A percentile compares a stretch with the other conserved stretches of the same genome.
Evolutionary conservation across 2,329 filamentous ascomycete species (phyloP).

Genomic region (Ceratocystis papillata): DNA sequence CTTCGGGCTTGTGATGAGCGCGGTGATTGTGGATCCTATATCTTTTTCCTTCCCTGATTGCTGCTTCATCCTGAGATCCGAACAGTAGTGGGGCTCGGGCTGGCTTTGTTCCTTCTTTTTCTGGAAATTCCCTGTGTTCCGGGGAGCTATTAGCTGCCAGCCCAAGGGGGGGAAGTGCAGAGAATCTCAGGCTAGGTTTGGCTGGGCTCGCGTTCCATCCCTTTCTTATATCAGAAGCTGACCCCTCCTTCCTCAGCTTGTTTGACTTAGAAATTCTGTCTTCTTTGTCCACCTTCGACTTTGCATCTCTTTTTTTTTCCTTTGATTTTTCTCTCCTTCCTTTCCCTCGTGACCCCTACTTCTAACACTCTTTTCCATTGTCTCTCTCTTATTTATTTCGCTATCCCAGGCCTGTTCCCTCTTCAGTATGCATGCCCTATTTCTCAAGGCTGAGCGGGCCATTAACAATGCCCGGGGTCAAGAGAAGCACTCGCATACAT

Average conservation of each 20-base stretch:
- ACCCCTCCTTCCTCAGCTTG: conserved; percentile 2
- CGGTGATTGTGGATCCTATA: neutral
- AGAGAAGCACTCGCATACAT: conserved; percentile 39
- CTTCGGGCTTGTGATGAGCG: neutral
- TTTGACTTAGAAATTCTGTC: neutral
- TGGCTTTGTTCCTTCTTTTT: neutral
- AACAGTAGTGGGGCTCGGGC: neutral
- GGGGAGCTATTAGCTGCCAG: neutral
- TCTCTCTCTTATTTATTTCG: neutral
- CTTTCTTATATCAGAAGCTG: conserved; percentile 1
- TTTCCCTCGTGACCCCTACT: neutral
- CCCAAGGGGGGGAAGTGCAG: neutral
- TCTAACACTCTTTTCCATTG: neutral
- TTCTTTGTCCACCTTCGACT: neutral
- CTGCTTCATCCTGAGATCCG: neutral
- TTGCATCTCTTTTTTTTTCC: neutral
- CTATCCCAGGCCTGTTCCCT: neutral
- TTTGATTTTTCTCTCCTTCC: neutral
- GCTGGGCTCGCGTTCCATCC: neutral
- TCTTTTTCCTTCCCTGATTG: neutral
- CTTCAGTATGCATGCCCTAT: conserved; percentile 30
- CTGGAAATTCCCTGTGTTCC: neutral
- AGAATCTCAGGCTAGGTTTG: neutral
- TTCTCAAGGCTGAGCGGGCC: conserved; percentile 37
- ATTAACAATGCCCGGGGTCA: conserved; percentile 29